phyloP scores from a whole-genome alignment of 208 protist species.

The Angomonas ambiguus region DNA sequence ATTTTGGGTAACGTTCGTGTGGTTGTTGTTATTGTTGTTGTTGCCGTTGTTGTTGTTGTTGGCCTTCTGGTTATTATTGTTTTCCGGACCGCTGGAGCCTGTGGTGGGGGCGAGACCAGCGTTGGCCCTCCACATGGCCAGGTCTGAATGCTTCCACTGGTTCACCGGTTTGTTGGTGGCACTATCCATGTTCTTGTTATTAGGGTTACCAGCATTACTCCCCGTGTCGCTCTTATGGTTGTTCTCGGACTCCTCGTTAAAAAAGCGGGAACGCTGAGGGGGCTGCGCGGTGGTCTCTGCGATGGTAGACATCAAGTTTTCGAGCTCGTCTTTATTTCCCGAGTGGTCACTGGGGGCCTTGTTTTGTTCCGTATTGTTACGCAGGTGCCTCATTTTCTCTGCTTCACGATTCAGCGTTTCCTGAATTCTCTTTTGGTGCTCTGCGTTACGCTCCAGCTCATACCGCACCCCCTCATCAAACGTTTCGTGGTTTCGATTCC shows the following conservation, averaged over 20 bases:
- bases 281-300: slow-evolving; percentile 19
- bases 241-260: slow-evolving; percentile 15
- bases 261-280: slow-evolving; percentile 49
- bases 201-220: not conserved
- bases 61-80: not conserved
- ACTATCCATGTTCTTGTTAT: not conserved
- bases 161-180: not conserved
- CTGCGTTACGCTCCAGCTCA: slow-evolving; percentile 68
- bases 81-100: not conserved
- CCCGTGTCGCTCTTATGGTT: slow-evolving; percentile 2
- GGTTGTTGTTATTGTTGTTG: slow-evolving; percentile 10
- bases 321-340: slow-evolving; percentile 63
- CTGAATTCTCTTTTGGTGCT: slow-evolving; percentile 52
- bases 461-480: slow-evolving; percentile 85
- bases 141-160: not conserved
- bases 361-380: not conserved
- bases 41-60: not conserved
- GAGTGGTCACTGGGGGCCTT: too few relatives aligned
- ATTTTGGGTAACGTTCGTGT: too few relatives aligned
- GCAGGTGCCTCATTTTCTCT: slow-evolving; percentile 19
- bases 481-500: slow-evolving; percentile 67
- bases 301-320: slow-evolving; percentile 44
- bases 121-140: not conserved
- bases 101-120: not conserved
- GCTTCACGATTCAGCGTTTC: slow-evolving; percentile 66